A percentile compares a stretch with the other conserved stretches of the same genome.
phyloP scores from a whole-genome alignment of 352 stramenopile species.

The Phytopythium vexans region DNA sequence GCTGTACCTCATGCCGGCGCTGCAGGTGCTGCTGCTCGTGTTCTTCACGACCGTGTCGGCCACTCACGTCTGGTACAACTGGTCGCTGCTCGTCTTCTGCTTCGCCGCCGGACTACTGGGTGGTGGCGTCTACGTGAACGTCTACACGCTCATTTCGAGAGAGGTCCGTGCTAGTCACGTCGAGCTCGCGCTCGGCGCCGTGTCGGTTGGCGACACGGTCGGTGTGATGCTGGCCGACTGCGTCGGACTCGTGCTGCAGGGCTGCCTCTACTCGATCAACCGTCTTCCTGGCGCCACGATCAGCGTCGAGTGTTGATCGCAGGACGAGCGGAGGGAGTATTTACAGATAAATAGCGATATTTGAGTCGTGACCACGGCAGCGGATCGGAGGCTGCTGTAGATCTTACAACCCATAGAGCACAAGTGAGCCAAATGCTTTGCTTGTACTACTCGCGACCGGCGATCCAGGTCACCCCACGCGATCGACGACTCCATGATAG shows the following conservation, averaged over 20 bases:
- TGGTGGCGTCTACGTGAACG: constrained; percentile 90
- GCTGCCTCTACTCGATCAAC: constrained; percentile 89
- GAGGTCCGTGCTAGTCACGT: constrained; percentile 66
- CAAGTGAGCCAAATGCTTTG: too few relatives aligned
- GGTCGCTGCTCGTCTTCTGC: constrained; percentile 70
- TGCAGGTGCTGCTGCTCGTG: constrained; percentile 84
- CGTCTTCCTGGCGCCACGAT: constrained; percentile 59
- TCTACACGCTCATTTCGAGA: constrained; percentile 85
- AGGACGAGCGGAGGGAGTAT: not conserved
- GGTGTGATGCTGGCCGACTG: constrained; percentile 91
- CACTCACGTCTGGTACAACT: constrained; percentile 87
- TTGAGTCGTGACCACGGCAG: not conserved
- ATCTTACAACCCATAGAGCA: too few relatives aligned
- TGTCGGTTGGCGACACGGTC: constrained; percentile 88
- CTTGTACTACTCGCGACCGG: too few relatives aligned
- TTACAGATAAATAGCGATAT: not conserved
- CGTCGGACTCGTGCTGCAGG: constrained; percentile 86
- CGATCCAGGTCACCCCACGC: too few relatives aligned
- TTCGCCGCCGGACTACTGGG: constrained; percentile 89
- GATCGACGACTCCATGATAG: too few relatives aligned
- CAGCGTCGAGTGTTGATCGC: constrained; percentile 43
- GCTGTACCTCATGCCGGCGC: constrained; percentile 86
- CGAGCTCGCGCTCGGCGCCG: constrained; percentile 86
- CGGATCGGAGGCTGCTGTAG: not conserved
- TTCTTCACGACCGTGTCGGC: constrained; percentile 86